Evolutionary conservation across 2,329 filamentous ascomycete species (phyloP).

Genomic region (Cordyceps javanica): DNA sequence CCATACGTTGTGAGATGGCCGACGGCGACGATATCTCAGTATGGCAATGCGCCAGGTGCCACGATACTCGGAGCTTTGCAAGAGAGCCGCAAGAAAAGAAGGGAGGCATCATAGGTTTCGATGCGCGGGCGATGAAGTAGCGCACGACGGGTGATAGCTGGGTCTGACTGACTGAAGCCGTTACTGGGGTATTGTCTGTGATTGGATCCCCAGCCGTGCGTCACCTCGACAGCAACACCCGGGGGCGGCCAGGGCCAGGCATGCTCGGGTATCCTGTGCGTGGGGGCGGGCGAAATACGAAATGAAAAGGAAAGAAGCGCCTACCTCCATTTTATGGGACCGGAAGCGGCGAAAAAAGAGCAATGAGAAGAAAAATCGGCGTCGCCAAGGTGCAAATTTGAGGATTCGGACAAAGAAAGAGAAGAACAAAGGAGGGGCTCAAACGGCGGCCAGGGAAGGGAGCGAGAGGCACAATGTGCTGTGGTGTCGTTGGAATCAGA

Average conservation of each 20-base stretch:
- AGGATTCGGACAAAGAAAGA: slow-evolving; percentile 1
- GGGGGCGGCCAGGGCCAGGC: neutral
- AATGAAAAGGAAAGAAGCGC: neutral
- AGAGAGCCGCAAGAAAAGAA: neutral
- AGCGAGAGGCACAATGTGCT: neutral
- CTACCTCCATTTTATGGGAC: slow-evolving; percentile 14
- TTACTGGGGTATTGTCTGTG: slow-evolving; percentile 9
- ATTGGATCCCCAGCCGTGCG: slow-evolving; percentile 8
- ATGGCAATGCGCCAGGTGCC: neutral
- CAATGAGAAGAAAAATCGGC: neutral
- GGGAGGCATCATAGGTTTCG: neutral
- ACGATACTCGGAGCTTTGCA: neutral
- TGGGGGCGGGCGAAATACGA: neutral
- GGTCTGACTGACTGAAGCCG: neutral
- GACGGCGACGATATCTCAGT: neutral
- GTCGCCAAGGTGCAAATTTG: neutral
- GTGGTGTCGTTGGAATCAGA: neutral
- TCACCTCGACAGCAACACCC: slow-evolving; percentile 1
- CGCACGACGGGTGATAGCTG: neutral
- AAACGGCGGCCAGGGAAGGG: slow-evolving; percentile 13
- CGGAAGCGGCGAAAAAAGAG: neutral
- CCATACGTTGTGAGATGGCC: slow-evolving; percentile 5
- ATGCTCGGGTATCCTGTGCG: neutral
- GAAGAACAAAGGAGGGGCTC: slow-evolving; percentile 14
- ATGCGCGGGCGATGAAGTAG: neutral